Conservation (phyloP, 2,329 filamentous ascomycete genomes). For the Magnaporthiopsis incrustans region DNA sequence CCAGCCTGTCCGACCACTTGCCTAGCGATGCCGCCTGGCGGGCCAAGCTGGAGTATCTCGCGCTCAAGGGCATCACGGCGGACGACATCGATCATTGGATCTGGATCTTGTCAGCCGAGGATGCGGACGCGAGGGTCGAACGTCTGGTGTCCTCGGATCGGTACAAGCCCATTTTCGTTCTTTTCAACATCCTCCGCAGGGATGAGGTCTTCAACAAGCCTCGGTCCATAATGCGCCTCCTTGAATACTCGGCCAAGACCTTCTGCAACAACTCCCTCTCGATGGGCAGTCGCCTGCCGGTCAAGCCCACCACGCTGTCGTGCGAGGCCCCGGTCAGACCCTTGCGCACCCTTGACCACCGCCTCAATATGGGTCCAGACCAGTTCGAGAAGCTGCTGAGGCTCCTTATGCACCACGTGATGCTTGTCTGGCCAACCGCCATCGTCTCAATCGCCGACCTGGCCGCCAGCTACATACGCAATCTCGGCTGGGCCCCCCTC, state of each 20-base stretch:
- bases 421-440: constrained; percentile 22
- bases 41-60: constrained; percentile 21
- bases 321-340: background rate
- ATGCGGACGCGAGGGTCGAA: constrained; percentile 26
- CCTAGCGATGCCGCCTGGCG: constrained; percentile 21
- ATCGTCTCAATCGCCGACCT: constrained; percentile 21
- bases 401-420: constrained; percentile 21
- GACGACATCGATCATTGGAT: constrained; percentile 30
- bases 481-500: background rate
- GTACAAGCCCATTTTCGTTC: constrained; percentile 31
- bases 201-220: constrained; percentile 24
- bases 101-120: constrained; percentile 29
- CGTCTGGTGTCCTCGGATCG: constrained; percentile 25
- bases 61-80: constrained; percentile 23
- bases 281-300: constrained; percentile 17
- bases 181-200: constrained; percentile 26
- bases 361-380: constrained; percentile 17
- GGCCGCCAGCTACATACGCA: constrained; percentile 8
- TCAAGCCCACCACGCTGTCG: constrained; percentile 17
- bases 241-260: constrained; percentile 23
- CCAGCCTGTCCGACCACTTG: constrained; percentile 14
- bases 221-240: constrained; percentile 22
- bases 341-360: constrained; percentile 5
- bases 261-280: constrained; percentile 17
- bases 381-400: constrained; percentile 17